Conservation (phyloP, 2,329 filamentous ascomycete species). For the Colletotrichum coccodes region DNA sequence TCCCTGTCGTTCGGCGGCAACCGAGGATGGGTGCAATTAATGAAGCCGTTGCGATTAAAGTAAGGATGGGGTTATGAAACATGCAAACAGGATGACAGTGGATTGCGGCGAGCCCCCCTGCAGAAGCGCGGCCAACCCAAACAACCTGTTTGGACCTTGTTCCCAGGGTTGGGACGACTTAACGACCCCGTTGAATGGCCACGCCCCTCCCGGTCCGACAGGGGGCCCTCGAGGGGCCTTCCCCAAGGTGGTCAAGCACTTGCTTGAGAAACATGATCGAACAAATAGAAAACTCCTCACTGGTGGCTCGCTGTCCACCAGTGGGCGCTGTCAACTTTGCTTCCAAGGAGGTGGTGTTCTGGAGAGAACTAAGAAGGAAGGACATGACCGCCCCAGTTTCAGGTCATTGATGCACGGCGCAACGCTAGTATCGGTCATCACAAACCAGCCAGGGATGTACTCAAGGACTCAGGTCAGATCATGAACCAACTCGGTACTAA, state of each 20-base stretch:
- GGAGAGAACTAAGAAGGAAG: constrained; percentile 9
- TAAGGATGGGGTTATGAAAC: constrained; percentile 27
- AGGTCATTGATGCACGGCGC: constrained; percentile 16
- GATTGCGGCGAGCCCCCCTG: constrained; percentile 14
- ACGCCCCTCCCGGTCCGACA: background rate
- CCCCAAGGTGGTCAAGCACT: background rate
- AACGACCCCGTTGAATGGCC: background rate
- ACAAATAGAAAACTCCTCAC: background rate
- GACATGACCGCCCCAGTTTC: constrained; percentile 27
- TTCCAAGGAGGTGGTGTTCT: background rate
- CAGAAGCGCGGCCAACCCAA: constrained; percentile 30
- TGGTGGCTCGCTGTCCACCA: background rate
- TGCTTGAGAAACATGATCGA: constrained; percentile 14
- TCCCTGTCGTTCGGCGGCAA: constrained; percentile 27
- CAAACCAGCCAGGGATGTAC: background rate
- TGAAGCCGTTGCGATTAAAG: constrained; percentile 31
- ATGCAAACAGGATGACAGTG: constrained; percentile 21
- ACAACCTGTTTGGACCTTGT: constrained; percentile 26
- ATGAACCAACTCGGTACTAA: background rate
- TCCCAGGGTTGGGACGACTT: background rate
- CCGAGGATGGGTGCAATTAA: constrained; percentile 25
- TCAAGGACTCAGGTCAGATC: background rate
- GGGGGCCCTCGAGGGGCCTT: background rate
- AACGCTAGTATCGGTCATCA: constrained; percentile 18
- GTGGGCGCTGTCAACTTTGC: background rate